Evolutionary conservation across 1,284 basidiomycete genomes (phyloP), one percentile per base, ranked within the genome.

Genomic region (Leucoagaricus sp.): DNA sequence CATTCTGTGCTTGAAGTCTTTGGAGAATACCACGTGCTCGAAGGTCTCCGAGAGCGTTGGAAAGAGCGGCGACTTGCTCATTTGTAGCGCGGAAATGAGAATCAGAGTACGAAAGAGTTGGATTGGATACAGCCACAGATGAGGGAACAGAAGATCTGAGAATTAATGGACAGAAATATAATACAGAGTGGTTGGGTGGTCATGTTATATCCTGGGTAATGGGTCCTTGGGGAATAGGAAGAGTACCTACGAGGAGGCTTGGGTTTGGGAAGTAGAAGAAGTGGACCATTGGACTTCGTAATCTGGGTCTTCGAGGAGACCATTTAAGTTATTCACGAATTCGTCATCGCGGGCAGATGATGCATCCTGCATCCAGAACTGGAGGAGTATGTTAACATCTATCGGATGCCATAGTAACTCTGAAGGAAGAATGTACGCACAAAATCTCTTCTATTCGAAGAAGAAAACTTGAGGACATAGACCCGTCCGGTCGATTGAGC

Each of bases 291-390:
- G 74, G 12, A 83, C 79, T 21, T 79, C 73, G 60, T 78, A 80
- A 13, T 80, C 82, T 2, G 87, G 83, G 67, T 91, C 84, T 56
- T 81, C 76, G 38, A 92, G 75, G 26, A 89, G 74, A 19, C 80
- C 75, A 60, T 91, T 90, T 49, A 92, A 72, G 63, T 91, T 89
- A 28, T 74, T 74, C 12, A 82, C 82, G 62, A 90, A 89, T 67
- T 90, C 87, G 15, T 81, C 78, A 61, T 91, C 89, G 45, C 87
- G 79, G 9, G 72, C 77, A n/a, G 81, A 65, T n/a, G 85, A 84
- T 19, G 80, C 84, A 67, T 91, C 86, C 87, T 92, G 90, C 80
- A 93, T 76, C 89, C 89, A 93, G 65, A 91, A 92, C 89, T 92
- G 59, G 10, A 61, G 2, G 34, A 53, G 17, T 1, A 15, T 49